A percentile compares a stretch with the other conserved stretches of the same genome.
Evolutionary conservation across 768 basidiomycete species (phyloP).

Genomic region (Glaciozyma martinii): DNA sequence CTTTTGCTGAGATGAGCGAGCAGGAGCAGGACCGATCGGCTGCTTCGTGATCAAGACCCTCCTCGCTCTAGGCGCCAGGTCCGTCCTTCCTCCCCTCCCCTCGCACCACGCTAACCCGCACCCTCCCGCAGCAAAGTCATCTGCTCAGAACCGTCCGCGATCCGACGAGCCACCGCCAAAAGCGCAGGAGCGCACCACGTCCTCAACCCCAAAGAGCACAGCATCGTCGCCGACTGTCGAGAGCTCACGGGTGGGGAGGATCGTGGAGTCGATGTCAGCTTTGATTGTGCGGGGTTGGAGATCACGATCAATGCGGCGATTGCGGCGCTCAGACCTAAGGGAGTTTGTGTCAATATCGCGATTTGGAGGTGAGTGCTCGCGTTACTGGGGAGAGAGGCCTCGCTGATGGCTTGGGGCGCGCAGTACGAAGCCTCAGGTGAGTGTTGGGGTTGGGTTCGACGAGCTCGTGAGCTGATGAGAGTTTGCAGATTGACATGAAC

Average conservation of each 20-base stretch:
- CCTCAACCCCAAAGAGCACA: conserved; percentile 27
- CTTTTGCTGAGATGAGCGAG: background rate
- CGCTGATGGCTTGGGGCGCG: background rate
- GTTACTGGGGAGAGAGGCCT: background rate
- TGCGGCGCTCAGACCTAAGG: conserved; percentile 41
- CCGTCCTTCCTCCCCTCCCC: background rate
- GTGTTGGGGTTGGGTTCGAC: background rate
- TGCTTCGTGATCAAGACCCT: conserved; percentile 43
- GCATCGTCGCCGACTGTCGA: conserved; percentile 36
- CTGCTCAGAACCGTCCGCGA: conserved; percentile 44
- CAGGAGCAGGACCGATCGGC: conserved; percentile 38
- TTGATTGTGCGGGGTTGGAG: conserved; percentile 48
- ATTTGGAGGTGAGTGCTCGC: conserved; percentile 38
- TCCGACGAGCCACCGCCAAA: conserved; percentile 42
- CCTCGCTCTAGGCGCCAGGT: conserved; percentile 37
- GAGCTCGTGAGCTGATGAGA: conserved; percentile 31
- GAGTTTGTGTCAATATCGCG: conserved; percentile 44
- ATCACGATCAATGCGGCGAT: conserved; percentile 42
- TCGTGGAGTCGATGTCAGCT: conserved; percentile 45
- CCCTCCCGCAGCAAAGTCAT: conserved; percentile 35
- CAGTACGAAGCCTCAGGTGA: background rate
- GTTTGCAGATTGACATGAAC: conserved; percentile 41
- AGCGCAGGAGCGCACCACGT: conserved; percentile 43
- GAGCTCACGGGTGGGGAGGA: conserved; percentile 35
- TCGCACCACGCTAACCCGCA: no score